Evolutionary conservation across 2,329 filamentous ascomycete genomes (phyloP), one percentile per base, ranked within the genome.

Genomic region (Didymella exigua): DNA sequence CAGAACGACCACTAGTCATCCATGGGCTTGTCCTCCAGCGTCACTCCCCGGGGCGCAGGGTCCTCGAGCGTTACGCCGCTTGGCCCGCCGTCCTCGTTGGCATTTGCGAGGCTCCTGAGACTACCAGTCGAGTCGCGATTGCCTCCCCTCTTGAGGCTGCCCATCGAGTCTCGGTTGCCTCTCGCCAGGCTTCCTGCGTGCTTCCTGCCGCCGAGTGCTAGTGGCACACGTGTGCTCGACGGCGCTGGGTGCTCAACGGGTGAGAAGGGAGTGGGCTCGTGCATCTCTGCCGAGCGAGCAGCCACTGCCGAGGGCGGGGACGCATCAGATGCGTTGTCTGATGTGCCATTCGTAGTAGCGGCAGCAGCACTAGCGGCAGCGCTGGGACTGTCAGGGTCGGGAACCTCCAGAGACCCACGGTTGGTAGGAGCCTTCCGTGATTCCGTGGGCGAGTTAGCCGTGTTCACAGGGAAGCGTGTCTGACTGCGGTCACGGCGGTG

Each of bases 391-490:
- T 80, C 77, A 34, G 83, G 81, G 56, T 78, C 83, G 3, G 93
- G 93, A 2, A 97, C 92, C 66, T 96, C 91, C 2, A 97, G 83
- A 69, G 90, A 95, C 41, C 86, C 79, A 48, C 85, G 74, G 30
- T 82, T 81, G 81, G 84, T 57, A 77, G 79, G 52, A 81, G 78
- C 41, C 80, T 86, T 58, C 84, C 87, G 66, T 7, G 61, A 60
- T 77, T 84, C 73, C 2, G 75, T 77, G 3, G 78, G 76, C 61
- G 84, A 86, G 5, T 89, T 66, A 23, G 89, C 65, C n/a, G 72
- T 72, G 49, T 71, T 70, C 40, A 97, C 89, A 1, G 91, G 95
- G 80, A 96, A 97, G 34, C 92, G 85, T 8, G 90, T 96, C 69
- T 80, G 76, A 72, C 90, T 96, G 65, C 90, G 86, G 69, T 97